These are phyloP conservation scores for Silybum marianum DNA, from an alignment of 129 eudicot genomes.

Conservation along the genomic window DNA sequence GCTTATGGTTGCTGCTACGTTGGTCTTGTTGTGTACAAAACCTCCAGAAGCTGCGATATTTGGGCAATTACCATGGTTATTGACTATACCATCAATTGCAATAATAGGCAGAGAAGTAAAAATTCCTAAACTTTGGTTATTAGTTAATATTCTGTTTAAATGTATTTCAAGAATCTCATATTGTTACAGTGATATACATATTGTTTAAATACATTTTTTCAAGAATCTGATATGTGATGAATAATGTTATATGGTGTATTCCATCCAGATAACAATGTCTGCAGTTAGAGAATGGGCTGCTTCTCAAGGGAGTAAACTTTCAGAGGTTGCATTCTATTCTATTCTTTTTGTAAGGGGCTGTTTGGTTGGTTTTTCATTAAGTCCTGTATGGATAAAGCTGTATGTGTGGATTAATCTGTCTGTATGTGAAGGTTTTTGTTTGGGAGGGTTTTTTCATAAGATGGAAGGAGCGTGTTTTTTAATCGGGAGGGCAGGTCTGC, in stretches of 20 bases:
- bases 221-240: background rate
- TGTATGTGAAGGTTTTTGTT: no score
- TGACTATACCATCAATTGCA: slow-evolving; percentile 86
- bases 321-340: slow-evolving; percentile 52
- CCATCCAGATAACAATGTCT: slow-evolving; percentile 63
- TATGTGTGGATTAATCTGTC: no score
- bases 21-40: slow-evolving; percentile 83
- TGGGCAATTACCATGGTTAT: slow-evolving; percentile 82
- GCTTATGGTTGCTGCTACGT: slow-evolving; percentile 99
- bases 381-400: no score
- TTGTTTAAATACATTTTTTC: background rate
- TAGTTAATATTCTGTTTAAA: no score
- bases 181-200: background rate
- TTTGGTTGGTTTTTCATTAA: no score
- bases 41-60: slow-evolving; percentile 75
- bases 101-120: slow-evolving; percentile 96
- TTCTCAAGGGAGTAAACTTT: slow-evolving; percentile 78
- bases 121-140: background rate
- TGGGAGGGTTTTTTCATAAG: no score
- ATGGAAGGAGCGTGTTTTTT: no score
- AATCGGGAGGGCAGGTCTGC: no score
- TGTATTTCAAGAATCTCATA: background rate
- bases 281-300: slow-evolving; percentile 80
- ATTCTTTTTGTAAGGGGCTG: no score
- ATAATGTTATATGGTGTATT: slow-evolving; percentile 8